Evolutionary conservation across 805 yeast species (phyloP).

Genomic region (Ogataea philodendri): DNA sequence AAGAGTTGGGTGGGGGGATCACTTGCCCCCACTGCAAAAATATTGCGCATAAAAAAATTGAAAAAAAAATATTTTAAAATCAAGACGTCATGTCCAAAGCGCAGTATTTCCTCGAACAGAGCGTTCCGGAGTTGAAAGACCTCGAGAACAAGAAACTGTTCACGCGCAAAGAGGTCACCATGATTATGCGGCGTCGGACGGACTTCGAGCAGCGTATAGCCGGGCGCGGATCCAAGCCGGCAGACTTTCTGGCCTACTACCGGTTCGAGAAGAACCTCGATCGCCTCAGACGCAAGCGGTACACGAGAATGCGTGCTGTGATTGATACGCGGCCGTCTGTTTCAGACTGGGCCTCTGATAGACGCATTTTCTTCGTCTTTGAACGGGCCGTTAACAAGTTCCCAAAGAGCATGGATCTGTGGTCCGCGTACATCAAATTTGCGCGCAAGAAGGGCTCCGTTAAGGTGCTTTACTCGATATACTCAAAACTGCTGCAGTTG

Average conservation of each 20-base stretch:
- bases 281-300: conserved; percentile 69
- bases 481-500: conserved; percentile 72
- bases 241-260: conserved; percentile 75
- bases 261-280: conserved; percentile 81
- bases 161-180: conserved; percentile 74
- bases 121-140: conserved; percentile 92
- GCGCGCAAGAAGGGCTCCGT: conserved; percentile 67
- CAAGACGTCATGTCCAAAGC: conserved; percentile 26
- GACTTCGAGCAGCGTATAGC: conserved; percentile 90
- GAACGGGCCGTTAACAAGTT: conserved; percentile 79
- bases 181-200: conserved; percentile 88
- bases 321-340: conserved; percentile 62
- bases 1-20: too few species aligned
- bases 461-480: conserved; percentile 70
- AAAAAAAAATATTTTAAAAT: conserved; percentile 1
- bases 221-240: conserved; percentile 75
- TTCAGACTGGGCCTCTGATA: conserved; percentile 83
- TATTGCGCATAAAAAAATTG: conserved; percentile 7
- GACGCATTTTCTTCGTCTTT: conserved; percentile 77
- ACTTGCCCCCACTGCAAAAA: too few species aligned
- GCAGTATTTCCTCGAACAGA: conserved; percentile 57
- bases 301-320: conserved; percentile 54
- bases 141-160: conserved; percentile 77
- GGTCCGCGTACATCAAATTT: conserved; percentile 74
- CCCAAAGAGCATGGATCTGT: conserved; percentile 72